Conservation (phyloP, 106 monocot species). For the Phalaenopsis equestris region DNA sequence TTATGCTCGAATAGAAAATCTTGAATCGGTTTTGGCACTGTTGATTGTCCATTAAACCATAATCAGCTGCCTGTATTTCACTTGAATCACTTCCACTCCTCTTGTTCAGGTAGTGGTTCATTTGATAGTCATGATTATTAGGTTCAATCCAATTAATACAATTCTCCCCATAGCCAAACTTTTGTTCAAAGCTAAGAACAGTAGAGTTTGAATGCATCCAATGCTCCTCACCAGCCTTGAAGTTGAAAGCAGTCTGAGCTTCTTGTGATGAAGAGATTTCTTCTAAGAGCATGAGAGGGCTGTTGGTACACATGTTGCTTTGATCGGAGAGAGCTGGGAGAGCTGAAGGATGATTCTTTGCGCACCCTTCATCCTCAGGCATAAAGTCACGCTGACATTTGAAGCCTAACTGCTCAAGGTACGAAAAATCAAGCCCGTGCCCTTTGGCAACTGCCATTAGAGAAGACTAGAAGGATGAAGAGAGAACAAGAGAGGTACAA, state of each 20-base stretch:
- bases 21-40: slow-evolving; percentile 25
- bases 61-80: neutral
- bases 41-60: neutral
- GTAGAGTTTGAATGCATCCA: slow-evolving; percentile 33
- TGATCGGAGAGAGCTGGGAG: slow-evolving; percentile 32
- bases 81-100: neutral
- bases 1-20: slow-evolving; percentile 23
- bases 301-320: slow-evolving; percentile 17
- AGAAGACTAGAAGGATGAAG: neutral
- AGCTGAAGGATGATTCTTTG: slow-evolving; percentile 12
- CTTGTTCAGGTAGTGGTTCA: neutral
- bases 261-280: slow-evolving; percentile 11
- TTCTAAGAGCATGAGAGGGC: slow-evolving; percentile 8
- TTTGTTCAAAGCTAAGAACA: slow-evolving; percentile 66
- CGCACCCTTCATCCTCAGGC: slow-evolving; percentile 4
- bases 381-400: slow-evolving; percentile 10
- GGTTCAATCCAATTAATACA: slow-evolving; percentile 29
- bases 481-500: neutral
- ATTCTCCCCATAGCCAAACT: slow-evolving; percentile 21
- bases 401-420: slow-evolving; percentile 21
- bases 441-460: slow-evolving; percentile 39
- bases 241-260: slow-evolving; percentile 12
- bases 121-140: slow-evolving; percentile 8
- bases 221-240: slow-evolving; percentile 3
- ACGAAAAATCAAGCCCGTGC: slow-evolving; percentile 25